Conservation (phyloP, 768 basidiomycete genomes). For the Imleria badia region DNA sequence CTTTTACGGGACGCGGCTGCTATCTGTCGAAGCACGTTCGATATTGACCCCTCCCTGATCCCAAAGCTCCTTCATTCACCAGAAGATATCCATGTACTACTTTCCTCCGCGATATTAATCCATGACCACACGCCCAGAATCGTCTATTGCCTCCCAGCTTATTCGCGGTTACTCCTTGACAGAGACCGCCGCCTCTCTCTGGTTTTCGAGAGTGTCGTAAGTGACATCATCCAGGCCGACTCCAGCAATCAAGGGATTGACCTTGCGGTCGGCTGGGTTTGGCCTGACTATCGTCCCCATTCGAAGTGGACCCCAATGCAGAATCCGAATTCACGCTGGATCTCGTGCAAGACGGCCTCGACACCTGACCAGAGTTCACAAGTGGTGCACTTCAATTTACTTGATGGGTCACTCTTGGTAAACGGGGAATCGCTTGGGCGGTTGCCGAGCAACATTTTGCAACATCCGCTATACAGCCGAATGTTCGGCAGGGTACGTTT, state of each 20-base stretch:
- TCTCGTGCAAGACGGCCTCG: constrained; percentile 17
- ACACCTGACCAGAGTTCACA: constrained; percentile 16
- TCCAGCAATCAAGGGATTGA: constrained; percentile 12
- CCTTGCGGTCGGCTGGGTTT: constrained; percentile 19
- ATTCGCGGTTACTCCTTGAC: constrained; percentile 23
- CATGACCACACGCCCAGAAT: constrained; percentile 25
- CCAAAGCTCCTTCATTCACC: constrained; percentile 15
- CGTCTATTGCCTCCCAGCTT: not conserved
- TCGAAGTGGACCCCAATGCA: constrained; percentile 20
- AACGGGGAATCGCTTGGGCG: constrained; percentile 26
- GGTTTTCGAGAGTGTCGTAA: constrained; percentile 17
- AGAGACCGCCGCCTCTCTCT: constrained; percentile 33
- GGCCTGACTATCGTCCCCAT: constrained; percentile 25
- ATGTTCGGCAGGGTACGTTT: constrained; percentile 24
- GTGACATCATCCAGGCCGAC: not conserved
- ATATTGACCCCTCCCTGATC: constrained; percentile 20
- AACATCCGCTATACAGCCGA: constrained; percentile 17
- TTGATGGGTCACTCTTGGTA: constrained; percentile 28
- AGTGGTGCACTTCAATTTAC: constrained; percentile 20
- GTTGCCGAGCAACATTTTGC: constrained; percentile 19
- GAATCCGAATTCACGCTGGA: constrained; percentile 21
- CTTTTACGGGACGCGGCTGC: constrained; percentile 38
- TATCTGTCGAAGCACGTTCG: constrained; percentile 38
- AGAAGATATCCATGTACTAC: constrained; percentile 24
- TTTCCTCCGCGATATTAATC: constrained; percentile 27